Conservation (phyloP, 2,329 filamentous ascomycete genomes). For the Lachnellula hyalina region DNA sequence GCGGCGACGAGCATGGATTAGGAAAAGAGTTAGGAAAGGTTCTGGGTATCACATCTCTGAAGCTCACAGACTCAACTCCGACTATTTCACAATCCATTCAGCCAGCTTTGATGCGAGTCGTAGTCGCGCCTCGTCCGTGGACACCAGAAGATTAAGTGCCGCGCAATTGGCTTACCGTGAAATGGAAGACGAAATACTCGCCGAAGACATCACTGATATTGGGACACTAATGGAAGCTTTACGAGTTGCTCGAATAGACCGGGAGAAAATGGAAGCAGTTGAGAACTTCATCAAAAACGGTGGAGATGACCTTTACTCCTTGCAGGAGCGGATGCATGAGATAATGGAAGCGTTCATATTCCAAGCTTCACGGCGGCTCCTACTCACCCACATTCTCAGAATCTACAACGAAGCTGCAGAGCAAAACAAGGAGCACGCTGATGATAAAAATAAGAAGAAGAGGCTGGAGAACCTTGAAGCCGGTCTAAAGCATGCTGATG, state of each 20-base stretch:
- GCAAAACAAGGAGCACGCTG: slow-evolving; percentile 37
- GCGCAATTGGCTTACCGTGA: slow-evolving; percentile 27
- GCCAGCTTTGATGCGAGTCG: slow-evolving; percentile 40
- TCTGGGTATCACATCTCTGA: slow-evolving; percentile 37
- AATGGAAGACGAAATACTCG: slow-evolving; percentile 39
- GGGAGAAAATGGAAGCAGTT: slow-evolving; percentile 83
- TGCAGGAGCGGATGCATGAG: slow-evolving; percentile 71
- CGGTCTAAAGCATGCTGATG: slow-evolving; percentile 70
- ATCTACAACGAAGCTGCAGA: slow-evolving; percentile 51
- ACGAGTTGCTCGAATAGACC: slow-evolving; percentile 69
- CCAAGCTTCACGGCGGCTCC: slow-evolving; percentile 74
- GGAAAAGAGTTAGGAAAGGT: slow-evolving; percentile 66
- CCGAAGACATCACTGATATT: slow-evolving; percentile 54
- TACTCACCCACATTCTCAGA: slow-evolving; percentile 66
- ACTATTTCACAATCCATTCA: slow-evolving; percentile 75
- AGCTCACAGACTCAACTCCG: slow-evolving; percentile 63
- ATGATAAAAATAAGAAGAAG: slow-evolving; percentile 29
- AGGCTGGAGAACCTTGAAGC: slow-evolving; percentile 65
- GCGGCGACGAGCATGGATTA: slow-evolving; percentile 80
- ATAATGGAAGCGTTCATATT: slow-evolving; percentile 87
- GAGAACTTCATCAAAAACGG: slow-evolving; percentile 76
- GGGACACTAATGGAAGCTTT: slow-evolving; percentile 61
- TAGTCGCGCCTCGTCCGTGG: slow-evolving; percentile 32
- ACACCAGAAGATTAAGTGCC: slow-evolving; percentile 22
- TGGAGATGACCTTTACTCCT: slow-evolving; percentile 67